Evolutionary conservation across 768 basidiomycete species (phyloP), one percentile per base, ranked within the genome.

Genomic region (Xerocomellus chrysenteron): DNA sequence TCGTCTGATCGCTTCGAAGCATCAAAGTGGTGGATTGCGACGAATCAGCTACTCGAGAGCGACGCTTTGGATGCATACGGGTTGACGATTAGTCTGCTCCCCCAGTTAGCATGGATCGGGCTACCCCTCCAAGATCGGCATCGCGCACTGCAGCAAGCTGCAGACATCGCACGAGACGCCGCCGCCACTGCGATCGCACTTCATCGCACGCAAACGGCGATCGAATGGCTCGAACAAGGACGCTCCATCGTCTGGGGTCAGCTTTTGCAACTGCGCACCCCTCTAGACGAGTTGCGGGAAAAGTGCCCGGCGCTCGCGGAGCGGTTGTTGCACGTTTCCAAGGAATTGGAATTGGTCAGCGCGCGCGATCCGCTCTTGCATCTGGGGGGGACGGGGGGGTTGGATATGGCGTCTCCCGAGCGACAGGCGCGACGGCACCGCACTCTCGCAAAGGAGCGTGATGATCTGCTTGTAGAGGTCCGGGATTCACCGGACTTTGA

Each of bases 401-500:
- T 50, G 28, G 32, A 30, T 6, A 26, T 7, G 8, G 16, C 24
- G 32, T 43, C 55, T 14, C 46, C 58, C 14, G 67, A 68, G 37
- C 47, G 54, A 28, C 57, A 66, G 37, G 61, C 59, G 5, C 41
- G 40, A 24, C 61, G 53, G 32, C 59, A 49, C 48, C 59, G 55
- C 39, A 36, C 47, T 41, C 55, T 64, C 42, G 58, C 52, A 14
- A 54, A 28, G 32, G 54, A 65, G 42, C 65, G 65, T 55, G 45
- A 60, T 19, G 36, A 39, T 21, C 49, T 54, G 10, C n/a, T 69
- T 19, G 60, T 59, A 40, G 47, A 55, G 43, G 55, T 67, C 37
- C 53, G 63, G 45, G 37, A 56, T 32, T 36, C 59, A 21, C 43
- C 63, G 13, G 68, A 59, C 24, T 68, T 66, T 48, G 58, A 60